Conservation (phyloP, 148 eudicot genomes). For the Diospyros lotus region DNA sequence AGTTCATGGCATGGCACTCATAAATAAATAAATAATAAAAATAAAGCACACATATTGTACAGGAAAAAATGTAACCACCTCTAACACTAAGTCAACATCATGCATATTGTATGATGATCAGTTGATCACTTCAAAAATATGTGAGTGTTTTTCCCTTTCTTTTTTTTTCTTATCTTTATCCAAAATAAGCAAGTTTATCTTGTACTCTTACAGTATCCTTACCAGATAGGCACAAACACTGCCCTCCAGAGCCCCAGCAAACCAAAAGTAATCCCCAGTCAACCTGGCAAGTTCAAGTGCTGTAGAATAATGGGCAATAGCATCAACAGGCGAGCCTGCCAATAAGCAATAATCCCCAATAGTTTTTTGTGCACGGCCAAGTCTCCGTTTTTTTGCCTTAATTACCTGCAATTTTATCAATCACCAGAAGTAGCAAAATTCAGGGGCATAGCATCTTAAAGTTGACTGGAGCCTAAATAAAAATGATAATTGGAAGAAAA, state of each 20-base stretch:
- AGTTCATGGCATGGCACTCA: too few relatives aligned
- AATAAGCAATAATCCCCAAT: slow-evolving; percentile 93
- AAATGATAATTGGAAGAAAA: background rate
- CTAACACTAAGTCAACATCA: background rate
- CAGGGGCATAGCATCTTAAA: background rate
- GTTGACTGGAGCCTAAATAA: background rate
- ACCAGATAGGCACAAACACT: slow-evolving; percentile 96
- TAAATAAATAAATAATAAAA: too few relatives aligned
- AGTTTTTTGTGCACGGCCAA: slow-evolving; percentile 94
- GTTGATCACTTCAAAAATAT: too few relatives aligned
- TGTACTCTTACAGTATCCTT: slow-evolving; percentile 21
- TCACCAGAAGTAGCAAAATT: background rate
- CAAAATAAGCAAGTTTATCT: background rate
- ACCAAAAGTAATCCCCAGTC: slow-evolving; percentile 93
- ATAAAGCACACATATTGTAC: too few relatives aligned
- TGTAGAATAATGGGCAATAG: slow-evolving; percentile 92
- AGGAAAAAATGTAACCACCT: too few relatives aligned
- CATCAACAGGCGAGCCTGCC: slow-evolving; percentile 98
- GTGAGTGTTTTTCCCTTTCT: too few relatives aligned
- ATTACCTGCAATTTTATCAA: slow-evolving; percentile 51
- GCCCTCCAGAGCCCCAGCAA: slow-evolving; percentile 98
- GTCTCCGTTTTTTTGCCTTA: slow-evolving; percentile 90
- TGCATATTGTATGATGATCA: background rate
- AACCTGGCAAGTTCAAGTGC: slow-evolving; percentile 91
- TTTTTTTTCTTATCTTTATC: background rate